phyloP scores from a whole-genome alignment of 441 rosid genomes.

The Bruguiera hainesii region DNA sequence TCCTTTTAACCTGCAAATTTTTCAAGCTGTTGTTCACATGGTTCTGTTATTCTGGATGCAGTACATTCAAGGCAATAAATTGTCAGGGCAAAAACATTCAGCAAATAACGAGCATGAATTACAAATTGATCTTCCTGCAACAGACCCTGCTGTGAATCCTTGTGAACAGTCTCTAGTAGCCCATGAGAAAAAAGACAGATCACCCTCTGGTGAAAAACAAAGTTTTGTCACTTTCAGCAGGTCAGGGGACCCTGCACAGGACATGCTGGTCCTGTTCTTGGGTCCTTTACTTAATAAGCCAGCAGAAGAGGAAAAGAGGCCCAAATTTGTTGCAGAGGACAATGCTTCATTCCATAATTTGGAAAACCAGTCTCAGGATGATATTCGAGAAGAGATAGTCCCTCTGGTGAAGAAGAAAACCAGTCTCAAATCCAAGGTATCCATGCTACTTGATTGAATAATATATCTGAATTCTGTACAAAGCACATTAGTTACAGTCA shows the following conservation, averaged over 20 bases:
- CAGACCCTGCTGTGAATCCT: slow-evolving; percentile 1
- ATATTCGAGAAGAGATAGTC: slow-evolving; percentile 24
- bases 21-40: background rate
- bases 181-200: slow-evolving; percentile 4
- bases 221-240: slow-evolving; percentile 9
- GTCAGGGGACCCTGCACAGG: slow-evolving; percentile 46
- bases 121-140: background rate
- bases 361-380: slow-evolving; percentile 20
- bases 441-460: slow-evolving; percentile 36
- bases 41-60: background rate
- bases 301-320: slow-evolving; percentile 18
- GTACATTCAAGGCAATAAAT: background rate
- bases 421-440: slow-evolving; percentile 49
- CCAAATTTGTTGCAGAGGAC: slow-evolving; percentile 15
- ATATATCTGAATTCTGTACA: background rate
- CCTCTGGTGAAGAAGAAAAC: slow-evolving; percentile 36
- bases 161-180: slow-evolving; percentile 18
- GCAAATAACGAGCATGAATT: background rate
- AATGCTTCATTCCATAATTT: slow-evolving; percentile 15
- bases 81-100: background rate
- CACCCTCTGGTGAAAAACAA: slow-evolving; percentile 17
- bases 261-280: slow-evolving; percentile 55
- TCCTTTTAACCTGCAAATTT: background rate
- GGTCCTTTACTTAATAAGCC: slow-evolving; percentile 54
- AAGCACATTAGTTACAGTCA: background rate